These are phyloP conservation scores for Xylaria sp. DNA, from an alignment of 2,329 filamentous ascomycete genomes.

Conservation along the genomic window DNA sequence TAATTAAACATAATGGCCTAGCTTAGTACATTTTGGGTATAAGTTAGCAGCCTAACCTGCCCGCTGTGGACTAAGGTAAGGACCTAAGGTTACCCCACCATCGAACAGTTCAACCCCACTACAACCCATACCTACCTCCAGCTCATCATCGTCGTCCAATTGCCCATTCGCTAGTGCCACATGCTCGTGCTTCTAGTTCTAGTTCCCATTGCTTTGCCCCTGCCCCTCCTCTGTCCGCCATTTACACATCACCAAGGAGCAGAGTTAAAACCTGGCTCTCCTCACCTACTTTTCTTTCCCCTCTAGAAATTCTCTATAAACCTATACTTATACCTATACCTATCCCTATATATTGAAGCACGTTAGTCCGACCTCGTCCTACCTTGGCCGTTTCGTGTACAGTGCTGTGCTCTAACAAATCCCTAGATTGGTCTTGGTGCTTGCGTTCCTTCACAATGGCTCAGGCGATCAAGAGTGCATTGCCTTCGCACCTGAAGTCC, in stretches of 20 bases:
- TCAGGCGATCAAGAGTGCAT: conserved; percentile 74
- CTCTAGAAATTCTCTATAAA: conserved; percentile 18
- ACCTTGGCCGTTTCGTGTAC: conserved; percentile 4
- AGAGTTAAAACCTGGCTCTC: conserved; percentile 38
- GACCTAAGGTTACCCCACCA: conserved; percentile 27
- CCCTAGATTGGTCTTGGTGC: conserved; percentile 15
- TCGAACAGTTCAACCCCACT: conserved; percentile 24
- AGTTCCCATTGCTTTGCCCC: conserved; percentile 14
- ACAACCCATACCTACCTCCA: conserved; percentile 1
- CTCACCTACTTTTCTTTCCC: conserved; percentile 40
- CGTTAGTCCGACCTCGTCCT: conserved; percentile 7
- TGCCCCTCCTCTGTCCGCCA: conserved; percentile 33
- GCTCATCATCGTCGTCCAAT: conserved; percentile 14
- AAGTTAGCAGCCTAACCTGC: conserved; percentile 23
- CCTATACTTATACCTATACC: too few relatives aligned
- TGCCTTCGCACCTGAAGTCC: conserved; percentile 87
- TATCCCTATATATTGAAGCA: conserved; percentile 12
- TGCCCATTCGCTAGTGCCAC: conserved; percentile 11
- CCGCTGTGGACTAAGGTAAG: conserved; percentile 20
- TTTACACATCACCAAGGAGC: conserved; percentile 37
- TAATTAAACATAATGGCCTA: conserved; percentile 15
- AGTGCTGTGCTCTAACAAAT: conserved; percentile 20
- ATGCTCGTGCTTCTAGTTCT: conserved; percentile 12
- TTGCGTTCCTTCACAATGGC: conserved; percentile 64
- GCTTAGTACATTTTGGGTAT: conserved; percentile 25